A percentile compares a stretch with the other conserved stretches of the same genome.
These are phyloP conservation scores for Perkinsus marinus DNA, from an alignment of 169 alveolate genomes.

Conservation along the genomic window DNA sequence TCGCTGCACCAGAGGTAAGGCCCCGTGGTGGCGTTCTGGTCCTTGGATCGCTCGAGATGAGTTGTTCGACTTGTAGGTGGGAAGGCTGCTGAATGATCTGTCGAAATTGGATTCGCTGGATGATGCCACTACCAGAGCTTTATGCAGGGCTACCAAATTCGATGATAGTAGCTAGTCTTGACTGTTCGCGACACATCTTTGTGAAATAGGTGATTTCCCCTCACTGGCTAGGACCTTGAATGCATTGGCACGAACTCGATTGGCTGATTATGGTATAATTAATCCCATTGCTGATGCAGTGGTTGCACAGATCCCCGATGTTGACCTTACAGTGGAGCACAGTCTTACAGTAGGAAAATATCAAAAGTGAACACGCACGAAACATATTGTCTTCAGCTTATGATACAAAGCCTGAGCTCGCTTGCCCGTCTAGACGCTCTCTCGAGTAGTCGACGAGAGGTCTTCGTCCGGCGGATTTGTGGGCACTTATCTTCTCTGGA, in stretches of 20 bases:
- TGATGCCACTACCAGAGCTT: not conserved
- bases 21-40: not conserved
- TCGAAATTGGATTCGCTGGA: not conserved
- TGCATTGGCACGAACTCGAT: not conserved
- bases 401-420: not conserved
- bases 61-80: not conserved
- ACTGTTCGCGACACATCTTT: not conserved
- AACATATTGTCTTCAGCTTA: not conserved
- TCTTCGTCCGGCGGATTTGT: not conserved
- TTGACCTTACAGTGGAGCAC: not conserved
- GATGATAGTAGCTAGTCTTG: not conserved
- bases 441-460: not conserved
- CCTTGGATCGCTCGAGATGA: not conserved
- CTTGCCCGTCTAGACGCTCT: not conserved
- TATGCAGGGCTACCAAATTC: not conserved
- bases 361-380: no score
- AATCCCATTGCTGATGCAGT: not conserved
- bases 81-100: not conserved
- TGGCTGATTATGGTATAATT: not conserved
- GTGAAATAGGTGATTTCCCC: not conserved
- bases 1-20: not conserved
- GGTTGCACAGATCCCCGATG: not conserved
- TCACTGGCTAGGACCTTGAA: not conserved
- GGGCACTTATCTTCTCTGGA: not conserved
- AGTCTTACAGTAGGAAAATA: not conserved